These are phyloP conservation scores for Blastobotrys terrestris DNA, from an alignment of 805 yeast species.

Conservation along the genomic window DNA sequence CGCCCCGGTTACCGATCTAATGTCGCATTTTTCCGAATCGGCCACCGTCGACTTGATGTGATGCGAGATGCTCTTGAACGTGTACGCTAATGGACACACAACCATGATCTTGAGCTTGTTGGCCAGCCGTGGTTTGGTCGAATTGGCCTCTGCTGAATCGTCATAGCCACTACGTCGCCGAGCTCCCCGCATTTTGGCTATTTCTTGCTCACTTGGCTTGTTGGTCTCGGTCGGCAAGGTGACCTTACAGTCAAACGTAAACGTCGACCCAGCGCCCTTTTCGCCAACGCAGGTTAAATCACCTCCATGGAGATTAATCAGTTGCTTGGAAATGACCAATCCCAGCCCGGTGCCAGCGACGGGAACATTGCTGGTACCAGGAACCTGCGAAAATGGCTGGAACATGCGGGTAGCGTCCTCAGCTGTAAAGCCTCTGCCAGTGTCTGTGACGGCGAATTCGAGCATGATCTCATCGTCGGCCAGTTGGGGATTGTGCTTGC, in stretches of 20 bases:
- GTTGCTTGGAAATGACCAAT: slow-evolving; percentile 31
- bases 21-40: slow-evolving; percentile 18
- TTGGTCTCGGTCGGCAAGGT: slow-evolving; percentile 24
- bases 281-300: slow-evolving; percentile 25
- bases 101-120: slow-evolving; percentile 17
- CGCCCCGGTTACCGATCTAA: slow-evolving; percentile 9
- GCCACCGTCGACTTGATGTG: slow-evolving; percentile 24
- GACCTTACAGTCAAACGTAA: slow-evolving; percentile 26
- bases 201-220: slow-evolving; percentile 17
- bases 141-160: neutral
- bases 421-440: slow-evolving; percentile 31
- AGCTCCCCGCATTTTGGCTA: slow-evolving; percentile 8
- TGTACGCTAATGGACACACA: slow-evolving; percentile 25
- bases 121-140: slow-evolving; percentile 4
- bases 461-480: slow-evolving; percentile 17
- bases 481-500: neutral
- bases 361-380: slow-evolving; percentile 11
- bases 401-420: slow-evolving; percentile 29
- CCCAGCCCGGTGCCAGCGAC: slow-evolving; percentile 30
- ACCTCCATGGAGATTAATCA: slow-evolving; percentile 31
- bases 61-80: slow-evolving; percentile 25
- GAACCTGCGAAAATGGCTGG: slow-evolving; percentile 31
- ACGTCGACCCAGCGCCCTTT: slow-evolving; percentile 28
- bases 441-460: slow-evolving; percentile 29
- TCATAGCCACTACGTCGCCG: neutral